Conservation (phyloP, 805 yeast genomes). For the Starmerella gropengiesseri region DNA sequence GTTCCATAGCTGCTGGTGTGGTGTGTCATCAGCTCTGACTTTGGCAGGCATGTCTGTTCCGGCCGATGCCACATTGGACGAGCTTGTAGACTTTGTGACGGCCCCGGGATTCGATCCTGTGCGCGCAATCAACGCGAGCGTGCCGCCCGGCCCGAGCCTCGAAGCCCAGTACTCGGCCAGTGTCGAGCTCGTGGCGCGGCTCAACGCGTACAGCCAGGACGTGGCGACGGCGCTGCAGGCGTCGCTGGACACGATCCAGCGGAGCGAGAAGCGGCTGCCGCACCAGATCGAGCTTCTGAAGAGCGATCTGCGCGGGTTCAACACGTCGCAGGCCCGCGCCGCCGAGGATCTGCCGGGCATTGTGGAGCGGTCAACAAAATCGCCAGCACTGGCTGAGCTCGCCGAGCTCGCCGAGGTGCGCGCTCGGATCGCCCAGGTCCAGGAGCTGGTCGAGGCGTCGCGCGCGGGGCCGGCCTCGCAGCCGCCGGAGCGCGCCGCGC, state of each 20-base stretch:
- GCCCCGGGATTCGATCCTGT: constrained; percentile 27
- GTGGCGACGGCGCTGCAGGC: constrained; percentile 26
- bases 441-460: constrained; percentile 18
- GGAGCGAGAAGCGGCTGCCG: constrained; percentile 25
- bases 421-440: constrained; percentile 24
- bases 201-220: constrained; percentile 27
- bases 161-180: constrained; percentile 25
- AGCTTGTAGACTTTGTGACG: constrained; percentile 23
- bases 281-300: constrained; percentile 30
- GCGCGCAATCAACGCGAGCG: constrained; percentile 22
- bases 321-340: constrained; percentile 19
- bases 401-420: constrained; percentile 23
- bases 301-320: constrained; percentile 25
- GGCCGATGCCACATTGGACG: constrained; percentile 8
- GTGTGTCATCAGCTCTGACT: no score
- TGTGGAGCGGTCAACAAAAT: constrained; percentile 7
- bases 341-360: constrained; percentile 13
- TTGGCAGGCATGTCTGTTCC: constrained; percentile 6
- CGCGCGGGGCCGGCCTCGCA: background rate
- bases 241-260: constrained; percentile 23
- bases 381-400: constrained; percentile 21
- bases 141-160: constrained; percentile 19
- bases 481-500: constrained; percentile 6
- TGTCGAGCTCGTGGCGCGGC: constrained; percentile 26
- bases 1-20: no score